Evolutionary conservation across 306 rosid species (phyloP).

Genomic region (Corylus avellana): DNA sequence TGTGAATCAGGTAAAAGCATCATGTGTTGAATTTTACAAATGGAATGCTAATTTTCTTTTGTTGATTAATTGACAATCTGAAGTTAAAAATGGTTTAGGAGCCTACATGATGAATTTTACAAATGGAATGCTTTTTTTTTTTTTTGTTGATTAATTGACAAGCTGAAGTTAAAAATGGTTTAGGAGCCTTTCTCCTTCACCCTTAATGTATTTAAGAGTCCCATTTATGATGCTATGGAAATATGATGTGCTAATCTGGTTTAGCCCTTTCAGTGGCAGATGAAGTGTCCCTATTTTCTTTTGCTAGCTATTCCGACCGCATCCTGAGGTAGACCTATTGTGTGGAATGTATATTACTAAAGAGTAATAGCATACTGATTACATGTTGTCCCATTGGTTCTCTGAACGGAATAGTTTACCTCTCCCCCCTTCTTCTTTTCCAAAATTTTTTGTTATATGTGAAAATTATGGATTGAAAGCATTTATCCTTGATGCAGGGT

Average conservation of each 20-base stretch:
- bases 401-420: not conserved
- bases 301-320: not conserved
- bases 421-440: not conserved
- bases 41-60: not conserved
- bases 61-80: not conserved
- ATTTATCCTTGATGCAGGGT: slow-evolving; percentile 46
- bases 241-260: not conserved
- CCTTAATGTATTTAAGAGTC: not conserved
- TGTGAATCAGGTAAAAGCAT: slow-evolving; percentile 59
- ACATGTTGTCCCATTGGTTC: not conserved
- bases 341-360: not conserved
- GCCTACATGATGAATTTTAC: no score
- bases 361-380: not conserved
- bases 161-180: not conserved
- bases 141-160: not conserved
- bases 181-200: not conserved
- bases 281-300: not conserved
- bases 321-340: not conserved
- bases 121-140: not conserved
- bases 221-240: not conserved
- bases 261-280: not conserved
- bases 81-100: no score
- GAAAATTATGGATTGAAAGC: slow-evolving; percentile 12
- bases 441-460: not conserved
- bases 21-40: slow-evolving; percentile 8